Conservation (phyloP, 495 filamentous ascomycete species). For the Talaromyces nanjingensis region DNA sequence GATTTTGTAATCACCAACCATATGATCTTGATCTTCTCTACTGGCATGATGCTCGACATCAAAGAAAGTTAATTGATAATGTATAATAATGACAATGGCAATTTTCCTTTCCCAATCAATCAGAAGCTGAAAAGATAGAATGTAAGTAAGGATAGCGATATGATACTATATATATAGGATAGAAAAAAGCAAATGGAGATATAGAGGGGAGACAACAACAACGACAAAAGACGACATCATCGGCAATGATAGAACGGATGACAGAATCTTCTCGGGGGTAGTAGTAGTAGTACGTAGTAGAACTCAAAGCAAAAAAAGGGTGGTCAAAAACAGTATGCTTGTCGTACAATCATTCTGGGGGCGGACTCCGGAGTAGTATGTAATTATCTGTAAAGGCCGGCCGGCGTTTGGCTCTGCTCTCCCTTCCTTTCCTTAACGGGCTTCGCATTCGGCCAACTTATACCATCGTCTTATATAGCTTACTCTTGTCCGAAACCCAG, state of each 20-base stretch:
- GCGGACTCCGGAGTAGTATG: background rate
- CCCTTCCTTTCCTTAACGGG: background rate
- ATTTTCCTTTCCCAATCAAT: background rate
- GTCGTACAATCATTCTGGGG: background rate
- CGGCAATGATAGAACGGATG: background rate
- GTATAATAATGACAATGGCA: background rate
- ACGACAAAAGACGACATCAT: background rate
- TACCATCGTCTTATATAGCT: slow-evolving; percentile 1
- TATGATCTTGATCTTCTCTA: background rate
- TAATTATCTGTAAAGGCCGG: background rate
- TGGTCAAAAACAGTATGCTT: background rate
- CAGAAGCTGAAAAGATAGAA: background rate
- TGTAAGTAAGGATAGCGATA: background rate
- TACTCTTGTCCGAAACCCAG: slow-evolving; percentile 99
- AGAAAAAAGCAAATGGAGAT: background rate
- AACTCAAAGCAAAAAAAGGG: background rate
- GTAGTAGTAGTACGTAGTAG: background rate
- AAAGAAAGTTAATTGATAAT: background rate
- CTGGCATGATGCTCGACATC: background rate
- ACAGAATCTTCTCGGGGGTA: background rate
- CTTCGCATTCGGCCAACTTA: background rate
- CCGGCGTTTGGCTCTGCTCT: background rate
- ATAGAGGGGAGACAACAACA: background rate
- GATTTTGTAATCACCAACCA: slow-evolving; percentile 15
- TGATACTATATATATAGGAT: slow-evolving; percentile 1